These are phyloP conservation scores for Chaetothyriales sp. DNA, from an alignment of 2,329 filamentous ascomycete genomes.

Conservation along the genomic window DNA sequence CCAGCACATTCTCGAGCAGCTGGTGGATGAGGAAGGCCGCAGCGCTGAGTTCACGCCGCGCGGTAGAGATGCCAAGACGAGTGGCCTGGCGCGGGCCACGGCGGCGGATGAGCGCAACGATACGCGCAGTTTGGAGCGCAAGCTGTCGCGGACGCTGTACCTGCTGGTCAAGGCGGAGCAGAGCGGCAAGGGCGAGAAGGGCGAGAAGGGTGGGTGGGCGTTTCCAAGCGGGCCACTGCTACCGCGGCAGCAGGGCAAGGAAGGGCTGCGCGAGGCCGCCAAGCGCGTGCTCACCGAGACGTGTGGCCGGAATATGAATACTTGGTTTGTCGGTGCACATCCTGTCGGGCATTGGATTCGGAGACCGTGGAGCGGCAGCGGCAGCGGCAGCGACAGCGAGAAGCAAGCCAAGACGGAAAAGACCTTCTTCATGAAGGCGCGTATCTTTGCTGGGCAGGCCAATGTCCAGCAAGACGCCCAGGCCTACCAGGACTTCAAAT, in stretches of 20 bases:
- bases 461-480: slow-evolving; percentile 49
- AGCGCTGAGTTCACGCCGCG: slow-evolving; percentile 36
- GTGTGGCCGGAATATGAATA: slow-evolving; percentile 93
- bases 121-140: slow-evolving; percentile 61
- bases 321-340: slow-evolving; percentile 85
- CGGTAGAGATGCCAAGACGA: slow-evolving; percentile 57
- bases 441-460: slow-evolving; percentile 95
- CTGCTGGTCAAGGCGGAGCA: slow-evolving; percentile 59
- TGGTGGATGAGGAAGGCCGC: slow-evolving; percentile 57
- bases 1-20: slow-evolving; percentile 53
- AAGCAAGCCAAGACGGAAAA: slow-evolving; percentile 39
- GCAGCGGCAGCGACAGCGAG: slow-evolving; percentile 10
- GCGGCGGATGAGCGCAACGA: slow-evolving; percentile 69
- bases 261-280: slow-evolving; percentile 51
- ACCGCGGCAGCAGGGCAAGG: slow-evolving; percentile 20
- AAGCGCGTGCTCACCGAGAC: slow-evolving; percentile 62
- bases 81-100: slow-evolving; percentile 45
- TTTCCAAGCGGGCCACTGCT: slow-evolving; percentile 62
- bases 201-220: slow-evolving; percentile 45
- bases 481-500: slow-evolving; percentile 82
- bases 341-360: slow-evolving; percentile 68
- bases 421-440: slow-evolving; percentile 88
- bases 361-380: slow-evolving; percentile 33
- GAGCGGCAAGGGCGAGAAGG: neutral
- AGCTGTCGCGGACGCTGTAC: slow-evolving; percentile 72